A percentile compares a stretch with the other conserved stretches of the same genome.
phyloP scores from a whole-genome alignment of 129 eudicot species.

The Scalesia atractyloides region DNA sequence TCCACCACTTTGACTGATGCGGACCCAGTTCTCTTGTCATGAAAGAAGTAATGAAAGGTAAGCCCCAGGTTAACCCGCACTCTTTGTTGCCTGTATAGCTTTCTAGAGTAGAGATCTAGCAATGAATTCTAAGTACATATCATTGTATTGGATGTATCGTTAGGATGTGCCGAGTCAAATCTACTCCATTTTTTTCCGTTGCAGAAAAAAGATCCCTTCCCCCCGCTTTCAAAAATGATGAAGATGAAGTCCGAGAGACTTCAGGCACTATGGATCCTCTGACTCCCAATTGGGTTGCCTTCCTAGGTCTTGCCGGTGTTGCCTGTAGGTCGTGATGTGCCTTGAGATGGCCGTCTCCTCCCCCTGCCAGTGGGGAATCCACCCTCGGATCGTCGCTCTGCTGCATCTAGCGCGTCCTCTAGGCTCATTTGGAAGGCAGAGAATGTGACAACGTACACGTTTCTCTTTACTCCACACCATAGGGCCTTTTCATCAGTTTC shows the following conservation, averaged over 20 bases:
- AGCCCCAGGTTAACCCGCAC: too few species aligned
- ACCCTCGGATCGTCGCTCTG: conserved; percentile 19
- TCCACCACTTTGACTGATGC: conserved; percentile 6
- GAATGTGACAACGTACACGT: too few species aligned
- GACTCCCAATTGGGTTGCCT: too few species aligned
- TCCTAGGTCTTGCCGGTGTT: neutral
- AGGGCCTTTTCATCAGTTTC: too few species aligned
- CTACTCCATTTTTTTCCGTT: neutral
- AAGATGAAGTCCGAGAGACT: conserved; percentile 9
- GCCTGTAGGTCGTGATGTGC: neutral
- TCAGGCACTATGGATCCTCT: neutral
- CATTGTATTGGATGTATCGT: too few species aligned
- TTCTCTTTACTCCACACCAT: too few species aligned
- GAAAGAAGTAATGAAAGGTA: too few species aligned
- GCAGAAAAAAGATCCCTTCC: conserved; percentile 15
- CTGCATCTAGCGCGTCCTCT: conserved; percentile 22
- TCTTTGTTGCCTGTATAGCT: too few species aligned
- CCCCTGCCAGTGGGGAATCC: conserved; percentile 20
- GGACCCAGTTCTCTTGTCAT: neutral
- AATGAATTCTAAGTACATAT: too few species aligned
- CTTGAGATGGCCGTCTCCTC: neutral
- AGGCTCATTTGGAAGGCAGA: conserved; percentile 16
- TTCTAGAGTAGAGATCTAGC: too few species aligned
- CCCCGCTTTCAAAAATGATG: neutral
- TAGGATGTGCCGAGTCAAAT: too few species aligned